Percentiles rank a stretch among this genome's conserved stretches.
phyloP scores from a whole-genome alignment of 441 rosid genomes.

The Adansonia grandidieri region DNA sequence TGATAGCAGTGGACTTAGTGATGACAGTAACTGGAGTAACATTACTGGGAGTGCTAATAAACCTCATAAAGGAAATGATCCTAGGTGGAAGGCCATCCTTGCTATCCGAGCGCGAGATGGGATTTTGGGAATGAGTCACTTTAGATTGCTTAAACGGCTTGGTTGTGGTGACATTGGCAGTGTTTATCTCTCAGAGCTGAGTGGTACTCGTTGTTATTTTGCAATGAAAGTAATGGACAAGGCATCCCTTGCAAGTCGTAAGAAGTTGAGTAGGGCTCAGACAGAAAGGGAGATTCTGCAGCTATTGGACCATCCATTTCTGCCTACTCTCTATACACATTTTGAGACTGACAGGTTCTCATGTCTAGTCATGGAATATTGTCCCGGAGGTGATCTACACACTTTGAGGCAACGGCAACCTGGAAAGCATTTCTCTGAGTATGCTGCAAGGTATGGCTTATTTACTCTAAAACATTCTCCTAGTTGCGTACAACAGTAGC shows the following conservation, averaged over 20 bases:
- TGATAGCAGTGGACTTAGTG: conserved; percentile 88
- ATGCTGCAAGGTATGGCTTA: conserved; percentile 84
- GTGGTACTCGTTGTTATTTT: conserved; percentile 81
- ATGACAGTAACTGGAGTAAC: conserved; percentile 96
- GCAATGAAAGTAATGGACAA: conserved; percentile 70
- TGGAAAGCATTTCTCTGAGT: conserved; percentile 90
- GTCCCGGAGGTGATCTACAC: conserved; percentile 97
- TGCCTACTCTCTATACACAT: conserved; percentile 91
- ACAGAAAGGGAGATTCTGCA: conserved; percentile 96
- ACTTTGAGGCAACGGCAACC: conserved; percentile 91
- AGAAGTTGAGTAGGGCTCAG: conserved; percentile 89
- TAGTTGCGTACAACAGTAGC: neutral
- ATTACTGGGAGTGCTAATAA: conserved; percentile 78
- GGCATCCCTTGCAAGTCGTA: conserved; percentile 73
- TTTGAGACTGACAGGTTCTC: conserved; percentile 93
- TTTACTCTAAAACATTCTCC: conserved; percentile 17
- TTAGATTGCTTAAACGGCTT: conserved; percentile 80
- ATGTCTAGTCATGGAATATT: conserved; percentile 92
- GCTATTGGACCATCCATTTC: conserved; percentile 88
- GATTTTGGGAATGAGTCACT: conserved; percentile 86
- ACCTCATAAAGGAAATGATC: conserved; percentile 97
- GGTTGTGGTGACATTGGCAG: conserved; percentile 99
- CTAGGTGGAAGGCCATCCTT: conserved; percentile 91
- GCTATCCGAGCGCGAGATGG: conserved; percentile 85
- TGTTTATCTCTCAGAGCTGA: conserved; percentile 46